Percentiles rank a stretch among this genome's conserved stretches.
phyloP scores from a whole-genome alignment of 345 rosid species.

The Eucalyptus marginata region DNA sequence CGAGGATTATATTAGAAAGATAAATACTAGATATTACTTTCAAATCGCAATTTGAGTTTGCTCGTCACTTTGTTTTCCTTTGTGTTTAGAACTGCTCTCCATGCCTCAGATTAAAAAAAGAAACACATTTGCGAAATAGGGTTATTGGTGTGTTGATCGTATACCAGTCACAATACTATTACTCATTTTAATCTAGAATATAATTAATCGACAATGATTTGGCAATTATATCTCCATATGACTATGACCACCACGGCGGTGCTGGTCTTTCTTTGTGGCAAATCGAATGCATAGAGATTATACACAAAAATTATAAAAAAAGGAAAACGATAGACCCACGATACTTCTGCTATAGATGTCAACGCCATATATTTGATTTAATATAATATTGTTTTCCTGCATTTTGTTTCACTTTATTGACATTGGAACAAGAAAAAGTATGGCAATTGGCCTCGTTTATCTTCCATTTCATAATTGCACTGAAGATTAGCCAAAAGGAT shows the following conservation, averaged over 20 bases:
- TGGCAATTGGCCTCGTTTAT: background rate
- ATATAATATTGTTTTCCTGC: background rate
- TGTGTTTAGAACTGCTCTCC: background rate
- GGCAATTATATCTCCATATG: background rate
- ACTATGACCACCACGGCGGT: background rate
- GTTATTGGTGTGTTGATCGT: background rate
- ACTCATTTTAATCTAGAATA: background rate
- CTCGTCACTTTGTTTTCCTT: background rate
- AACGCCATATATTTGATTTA: background rate
- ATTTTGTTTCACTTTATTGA: background rate
- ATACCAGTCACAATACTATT: background rate
- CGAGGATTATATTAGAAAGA: background rate
- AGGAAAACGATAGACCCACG: background rate
- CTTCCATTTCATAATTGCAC: background rate
- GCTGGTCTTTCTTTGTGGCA: background rate
- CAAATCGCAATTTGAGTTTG: rapidly evolving
- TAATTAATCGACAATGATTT: background rate
- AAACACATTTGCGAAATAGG: background rate
- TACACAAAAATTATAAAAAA: background rate
- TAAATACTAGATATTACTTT: background rate
- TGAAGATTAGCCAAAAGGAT: background rate
- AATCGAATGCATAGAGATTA: background rate
- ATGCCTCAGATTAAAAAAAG: rapidly evolving
- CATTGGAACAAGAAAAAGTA: background rate
- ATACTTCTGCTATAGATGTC: background rate